Percentiles rank a stretch among this genome's conserved stretches.
phyloP scores from a whole-genome alignment of 371 early-diverging fungal species.

The Mucor circinelloides region DNA sequence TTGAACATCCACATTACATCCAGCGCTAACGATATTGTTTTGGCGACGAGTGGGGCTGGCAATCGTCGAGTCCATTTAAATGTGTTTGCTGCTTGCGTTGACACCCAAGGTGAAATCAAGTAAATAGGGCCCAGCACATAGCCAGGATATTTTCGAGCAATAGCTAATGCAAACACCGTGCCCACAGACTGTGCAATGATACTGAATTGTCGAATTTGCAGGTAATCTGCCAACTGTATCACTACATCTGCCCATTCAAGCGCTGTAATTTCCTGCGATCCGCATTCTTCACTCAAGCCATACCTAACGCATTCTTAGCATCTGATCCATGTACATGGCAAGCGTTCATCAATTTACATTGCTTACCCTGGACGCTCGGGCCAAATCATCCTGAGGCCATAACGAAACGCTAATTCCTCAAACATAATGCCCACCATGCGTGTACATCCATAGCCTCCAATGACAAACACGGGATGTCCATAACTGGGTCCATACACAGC shows the following conservation, averaged over 20 bases:
- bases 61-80: conserved; percentile 54
- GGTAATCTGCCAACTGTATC: conserved; percentile 44
- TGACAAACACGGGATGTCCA: conserved; percentile 47
- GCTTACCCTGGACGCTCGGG: conserved; percentile 56
- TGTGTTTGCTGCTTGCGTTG: conserved; percentile 51
- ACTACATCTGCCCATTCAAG: conserved; percentile 54
- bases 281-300: conserved; percentile 49
- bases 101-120: conserved; percentile 58
- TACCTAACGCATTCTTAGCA: conserved; percentile 24
- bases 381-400: conserved; percentile 46
- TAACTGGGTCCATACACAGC: conserved; percentile 45
- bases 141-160: conserved; percentile 37
- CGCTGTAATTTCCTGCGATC: conserved; percentile 39
- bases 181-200: conserved; percentile 57
- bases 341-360: not conserved
- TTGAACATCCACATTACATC: conserved; percentile 55
- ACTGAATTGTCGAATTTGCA: conserved; percentile 34
- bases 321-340: not conserved
- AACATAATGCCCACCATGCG: conserved; percentile 56
- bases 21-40: conserved; percentile 45
- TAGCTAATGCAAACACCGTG: conserved; percentile 48
- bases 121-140: conserved; percentile 45
- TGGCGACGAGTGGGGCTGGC: conserved; percentile 45
- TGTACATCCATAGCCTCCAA: conserved; percentile 53
- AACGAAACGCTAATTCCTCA: conserved; percentile 43